These are phyloP conservation scores for Thielaviopsis euricoi DNA, from an alignment of 2,329 filamentous ascomycete genomes.

Conservation along the genomic window DNA sequence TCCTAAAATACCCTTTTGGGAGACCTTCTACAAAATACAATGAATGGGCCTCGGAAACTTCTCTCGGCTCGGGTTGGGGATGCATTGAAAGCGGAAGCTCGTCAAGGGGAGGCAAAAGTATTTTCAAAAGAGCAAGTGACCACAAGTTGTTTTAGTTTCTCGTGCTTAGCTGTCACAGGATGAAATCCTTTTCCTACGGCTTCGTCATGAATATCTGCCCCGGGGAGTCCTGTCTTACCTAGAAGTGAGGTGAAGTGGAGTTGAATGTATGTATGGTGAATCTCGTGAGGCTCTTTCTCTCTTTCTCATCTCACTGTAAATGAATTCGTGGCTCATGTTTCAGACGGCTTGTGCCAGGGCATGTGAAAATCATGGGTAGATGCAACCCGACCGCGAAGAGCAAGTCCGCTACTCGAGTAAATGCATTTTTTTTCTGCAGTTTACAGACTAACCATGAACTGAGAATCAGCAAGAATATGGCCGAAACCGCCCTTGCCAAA, in stretches of 20 bases:
- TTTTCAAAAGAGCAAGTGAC: background rate
- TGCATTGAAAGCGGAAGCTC: background rate
- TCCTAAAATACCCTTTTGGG: constrained; percentile 8
- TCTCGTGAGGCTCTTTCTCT: background rate
- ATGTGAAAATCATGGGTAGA: background rate
- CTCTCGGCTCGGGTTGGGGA: background rate
- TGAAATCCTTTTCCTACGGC: too few species aligned
- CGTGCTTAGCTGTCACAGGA: background rate
- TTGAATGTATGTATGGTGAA: background rate
- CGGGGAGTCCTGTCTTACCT: background rate
- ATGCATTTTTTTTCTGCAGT: too few species aligned
- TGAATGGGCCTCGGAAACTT: background rate
- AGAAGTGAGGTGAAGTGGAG: background rate
- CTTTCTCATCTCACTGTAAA: background rate
- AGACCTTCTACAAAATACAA: background rate
- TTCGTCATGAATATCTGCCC: too few species aligned
- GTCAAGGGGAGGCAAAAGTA: background rate
- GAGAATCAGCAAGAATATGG: too few species aligned
- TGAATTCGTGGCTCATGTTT: background rate
- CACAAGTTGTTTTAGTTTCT: too few species aligned
- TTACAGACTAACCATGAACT: too few species aligned
- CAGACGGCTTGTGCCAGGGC: background rate
- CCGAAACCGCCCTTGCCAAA: too few species aligned
- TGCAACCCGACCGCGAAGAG: too few species aligned
- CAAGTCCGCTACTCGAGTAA: too few species aligned